Evolutionary conservation across 202 grass and related monocot species (phyloP).

Genomic region (Setaria italica): DNA sequence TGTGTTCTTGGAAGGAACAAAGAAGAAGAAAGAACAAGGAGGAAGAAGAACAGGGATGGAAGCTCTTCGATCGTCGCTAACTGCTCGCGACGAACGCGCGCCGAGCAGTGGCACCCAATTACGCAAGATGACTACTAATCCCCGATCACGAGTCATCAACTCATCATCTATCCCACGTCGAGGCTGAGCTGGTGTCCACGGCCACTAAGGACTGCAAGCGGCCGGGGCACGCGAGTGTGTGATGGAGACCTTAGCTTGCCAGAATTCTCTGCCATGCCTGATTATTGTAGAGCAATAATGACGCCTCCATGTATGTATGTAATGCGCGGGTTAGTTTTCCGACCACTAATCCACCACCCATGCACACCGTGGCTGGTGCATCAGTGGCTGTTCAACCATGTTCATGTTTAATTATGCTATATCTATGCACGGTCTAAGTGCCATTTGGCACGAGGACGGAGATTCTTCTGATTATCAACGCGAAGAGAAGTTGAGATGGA

Average conservation of each 20-base stretch:
- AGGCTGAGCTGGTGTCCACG: constrained; percentile 33
- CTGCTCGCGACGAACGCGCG: no score
- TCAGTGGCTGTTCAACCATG: neutral
- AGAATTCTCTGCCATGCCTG: neutral
- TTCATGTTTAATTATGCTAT: neutral
- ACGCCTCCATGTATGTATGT: neutral
- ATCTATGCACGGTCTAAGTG: no score
- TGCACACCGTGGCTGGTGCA: neutral
- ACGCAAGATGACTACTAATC: no score
- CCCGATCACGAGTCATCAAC: no score
- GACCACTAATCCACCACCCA: neutral
- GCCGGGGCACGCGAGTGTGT: neutral
- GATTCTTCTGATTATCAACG: neutral
- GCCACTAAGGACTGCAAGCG: constrained; percentile 1
- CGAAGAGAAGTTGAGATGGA: neutral
- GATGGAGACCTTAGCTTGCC: neutral
- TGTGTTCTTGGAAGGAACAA: no score
- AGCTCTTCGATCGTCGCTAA: no score
- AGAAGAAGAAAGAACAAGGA: no score
- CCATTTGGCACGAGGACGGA: no score
- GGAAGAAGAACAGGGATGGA: no score
- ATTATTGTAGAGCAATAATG: neutral
- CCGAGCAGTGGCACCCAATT: no score
- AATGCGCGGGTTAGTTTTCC: neutral
- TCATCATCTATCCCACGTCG: neutral